phyloP scores from a whole-genome alignment of 805 yeast species.

The Martiniozyma abietophila region DNA sequence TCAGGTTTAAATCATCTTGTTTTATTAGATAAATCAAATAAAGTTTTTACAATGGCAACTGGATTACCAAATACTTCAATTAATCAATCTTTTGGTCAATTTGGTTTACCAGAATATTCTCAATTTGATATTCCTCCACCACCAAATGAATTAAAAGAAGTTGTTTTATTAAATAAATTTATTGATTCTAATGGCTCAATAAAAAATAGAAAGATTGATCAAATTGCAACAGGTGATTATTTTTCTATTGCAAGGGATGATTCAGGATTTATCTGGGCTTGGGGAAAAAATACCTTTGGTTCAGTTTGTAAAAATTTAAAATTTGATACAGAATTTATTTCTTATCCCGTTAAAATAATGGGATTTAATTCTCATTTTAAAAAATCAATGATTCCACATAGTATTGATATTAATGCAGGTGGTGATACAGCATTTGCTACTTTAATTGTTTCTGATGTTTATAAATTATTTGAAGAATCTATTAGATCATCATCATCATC shows the following conservation, averaged over 20 bases:
- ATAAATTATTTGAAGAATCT: conserved; percentile 27
- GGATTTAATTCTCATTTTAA: conserved; percentile 31
- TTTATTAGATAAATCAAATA: conserved; percentile 49
- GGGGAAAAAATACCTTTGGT: conserved; percentile 83
- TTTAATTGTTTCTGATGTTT: conserved; percentile 28
- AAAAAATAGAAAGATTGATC: conserved; percentile 36
- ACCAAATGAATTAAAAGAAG: conserved; percentile 40
- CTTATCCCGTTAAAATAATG: conserved; percentile 56
- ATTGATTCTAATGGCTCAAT: conserved; percentile 16
- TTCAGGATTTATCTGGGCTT: conserved; percentile 65
- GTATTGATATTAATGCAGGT: conserved; percentile 55
- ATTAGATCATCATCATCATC: conserved; percentile 13
- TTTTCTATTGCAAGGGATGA: conserved; percentile 67
- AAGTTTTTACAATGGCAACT: conserved; percentile 55
- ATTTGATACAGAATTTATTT: conserved; percentile 54
- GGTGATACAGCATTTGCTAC: conserved; percentile 54
- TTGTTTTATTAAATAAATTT: conserved; percentile 47
- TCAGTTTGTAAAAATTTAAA: conserved; percentile 67
- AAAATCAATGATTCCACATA: conserved; percentile 35
- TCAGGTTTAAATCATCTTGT: conserved; percentile 67
- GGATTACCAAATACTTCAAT: conserved; percentile 31
- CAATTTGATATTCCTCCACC: conserved; percentile 51
- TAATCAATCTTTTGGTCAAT: conserved; percentile 60
- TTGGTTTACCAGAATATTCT: conserved; percentile 66
- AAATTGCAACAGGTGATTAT: conserved; percentile 64